Evolutionary conservation across 164 flowering plant species (phyloP).

Genomic region (Aristolochia californica): DNA sequence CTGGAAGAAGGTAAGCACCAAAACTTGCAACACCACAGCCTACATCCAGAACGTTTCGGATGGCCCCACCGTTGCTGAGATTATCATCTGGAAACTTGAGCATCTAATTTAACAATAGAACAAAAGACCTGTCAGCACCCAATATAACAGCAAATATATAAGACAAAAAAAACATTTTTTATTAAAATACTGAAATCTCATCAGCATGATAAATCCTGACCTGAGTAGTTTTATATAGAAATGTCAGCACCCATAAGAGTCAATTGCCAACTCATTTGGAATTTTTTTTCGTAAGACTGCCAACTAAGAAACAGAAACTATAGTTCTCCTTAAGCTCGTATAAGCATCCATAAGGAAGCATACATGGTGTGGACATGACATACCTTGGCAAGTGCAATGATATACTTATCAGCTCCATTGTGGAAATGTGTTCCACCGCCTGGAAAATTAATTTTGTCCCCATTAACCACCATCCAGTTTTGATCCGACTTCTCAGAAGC

Average conservation of each 20-base stretch:
- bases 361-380: background rate
- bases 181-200: too few relatives aligned
- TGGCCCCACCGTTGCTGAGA: constrained; percentile 56
- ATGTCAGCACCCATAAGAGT: too few relatives aligned
- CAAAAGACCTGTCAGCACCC: background rate
- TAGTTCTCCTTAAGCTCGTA: too few relatives aligned
- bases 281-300: too few relatives aligned
- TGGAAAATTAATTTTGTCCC: constrained; percentile 74
- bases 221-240: too few relatives aligned
- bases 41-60: constrained; percentile 67
- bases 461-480: constrained; percentile 84
- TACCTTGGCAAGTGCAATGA: constrained; percentile 53
- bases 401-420: constrained; percentile 75
- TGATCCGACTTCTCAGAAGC: constrained; percentile 82
- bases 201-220: too few relatives aligned
- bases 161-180: background rate
- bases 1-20: constrained; percentile 70
- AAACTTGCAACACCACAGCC: constrained; percentile 89
- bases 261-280: too few relatives aligned
- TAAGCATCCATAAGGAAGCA: too few relatives aligned
- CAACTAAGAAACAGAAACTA: too few relatives aligned
- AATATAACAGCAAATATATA: background rate
- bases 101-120: constrained; percentile 39
- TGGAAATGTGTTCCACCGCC: constrained; percentile 93
- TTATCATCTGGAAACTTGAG: constrained; percentile 64